Evolutionary conservation across 2,329 filamentous ascomycete genomes (phyloP).

Genomic region (Macroventuria anomochaeta): DNA sequence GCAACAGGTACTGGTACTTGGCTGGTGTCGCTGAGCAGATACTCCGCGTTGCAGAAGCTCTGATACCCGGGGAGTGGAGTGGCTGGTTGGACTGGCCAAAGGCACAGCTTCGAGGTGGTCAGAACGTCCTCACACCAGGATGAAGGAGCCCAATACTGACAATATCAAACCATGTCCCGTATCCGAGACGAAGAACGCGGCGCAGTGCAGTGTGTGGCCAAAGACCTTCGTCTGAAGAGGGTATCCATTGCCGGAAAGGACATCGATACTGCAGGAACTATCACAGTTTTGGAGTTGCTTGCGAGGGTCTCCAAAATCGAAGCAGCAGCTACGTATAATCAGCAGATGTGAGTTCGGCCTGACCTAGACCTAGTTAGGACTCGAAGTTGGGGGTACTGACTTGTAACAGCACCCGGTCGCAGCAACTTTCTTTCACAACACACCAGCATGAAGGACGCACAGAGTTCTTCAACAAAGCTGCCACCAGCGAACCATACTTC

Average conservation of each 20-base stretch:
- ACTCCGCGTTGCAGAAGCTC: slow-evolving; percentile 29
- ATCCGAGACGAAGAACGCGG: background rate
- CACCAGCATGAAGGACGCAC: background rate
- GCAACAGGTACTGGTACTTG: slow-evolving; percentile 35
- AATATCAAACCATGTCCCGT: background rate
- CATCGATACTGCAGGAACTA: background rate
- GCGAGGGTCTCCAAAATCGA: background rate
- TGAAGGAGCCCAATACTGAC: slow-evolving; percentile 1
- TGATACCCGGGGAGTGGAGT: slow-evolving; percentile 37
- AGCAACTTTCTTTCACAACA: background rate
- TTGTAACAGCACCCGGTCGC: background rate
- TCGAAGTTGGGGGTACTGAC: background rate
- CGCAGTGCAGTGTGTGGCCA: background rate
- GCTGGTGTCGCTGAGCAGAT: slow-evolving; percentile 35
- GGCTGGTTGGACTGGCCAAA: slow-evolving; percentile 40
- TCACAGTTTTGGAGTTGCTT: slow-evolving; percentile 5
- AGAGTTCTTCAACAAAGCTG: no score
- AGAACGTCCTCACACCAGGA: slow-evolving; percentile 1
- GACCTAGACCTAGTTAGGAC: background rate
- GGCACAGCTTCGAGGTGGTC: slow-evolving; percentile 26
- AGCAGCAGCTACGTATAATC: background rate
- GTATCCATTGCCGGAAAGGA: background rate
- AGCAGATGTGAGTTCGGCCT: background rate
- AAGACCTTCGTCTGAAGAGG: background rate
- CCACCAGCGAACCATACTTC: no score